Base-by-base conservation (phyloP, 2,329 filamentous ascomycete species). In the Penicillium sp. region DNA sequence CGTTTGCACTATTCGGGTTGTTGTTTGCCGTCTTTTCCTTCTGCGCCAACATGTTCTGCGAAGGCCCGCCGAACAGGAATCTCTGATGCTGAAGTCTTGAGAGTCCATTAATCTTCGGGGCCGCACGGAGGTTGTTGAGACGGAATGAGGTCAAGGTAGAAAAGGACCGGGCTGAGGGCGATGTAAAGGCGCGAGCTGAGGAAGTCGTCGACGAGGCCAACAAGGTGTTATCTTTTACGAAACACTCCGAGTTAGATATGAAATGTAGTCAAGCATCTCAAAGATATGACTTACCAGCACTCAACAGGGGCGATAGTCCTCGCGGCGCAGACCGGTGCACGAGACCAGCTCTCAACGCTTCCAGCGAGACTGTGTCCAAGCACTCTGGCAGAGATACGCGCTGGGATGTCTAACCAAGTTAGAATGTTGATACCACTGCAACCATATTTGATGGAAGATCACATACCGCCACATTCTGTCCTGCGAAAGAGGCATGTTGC, bases 21-120 rank as follows among this genome's bases (percentile, higher is more conserved):
- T 92, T 91, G 79, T 98, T 99, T 40, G 95, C 96, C 26, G 91
- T 90, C 76, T 93, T 90, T 80, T 99, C 95, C 69, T 93, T 86
- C 68, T 92, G 91, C 37, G 93, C 92, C 37, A 99, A 86, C 60
- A 94, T 77, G 66, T 83, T 86, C 56, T 83, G 82, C 58, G 76
- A 77, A 24, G 76, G 68, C 8, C 77, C 77, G 45, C 78, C 78
- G 57, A 79, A 80, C 26, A 80, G 51, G 56, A 70, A 78, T 51
- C 78, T 70, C 54, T 76, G 76, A 38, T 79, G 75, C 45, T 79
- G 73, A 10, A 72, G 47, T 56, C 65, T 71, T 4, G 72, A 70
- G 19, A 76, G 55, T 9, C 69, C 72, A 19, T 67, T 65, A 12
- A 65, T 22, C 24, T 68, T 72, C 3, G 72, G 65, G 13, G 66